A percentile compares a stretch with the other conserved stretches of the same genome.
Conservation (phyloP, 331 rosid species). For the Rosa hybrid region DNA sequence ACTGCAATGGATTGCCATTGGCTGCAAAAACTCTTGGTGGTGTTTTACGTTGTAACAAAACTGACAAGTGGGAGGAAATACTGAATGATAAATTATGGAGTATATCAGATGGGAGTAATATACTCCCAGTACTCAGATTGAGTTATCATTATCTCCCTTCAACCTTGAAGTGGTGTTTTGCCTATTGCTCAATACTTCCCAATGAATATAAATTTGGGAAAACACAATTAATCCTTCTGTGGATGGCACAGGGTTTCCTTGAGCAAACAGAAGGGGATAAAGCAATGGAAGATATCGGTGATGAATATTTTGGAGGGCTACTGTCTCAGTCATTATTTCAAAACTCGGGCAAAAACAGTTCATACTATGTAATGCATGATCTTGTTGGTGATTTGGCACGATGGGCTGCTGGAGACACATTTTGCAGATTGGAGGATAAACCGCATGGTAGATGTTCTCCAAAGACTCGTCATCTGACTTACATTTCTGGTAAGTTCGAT, state of each 20-base stretch:
- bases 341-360: neutral
- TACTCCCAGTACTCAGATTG: neutral
- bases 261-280: neutral
- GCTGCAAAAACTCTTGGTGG: conserved; percentile 12
- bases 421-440: neutral
- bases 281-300: conserved; percentile 21
- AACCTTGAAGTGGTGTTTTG: conserved; percentile 7
- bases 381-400: conserved; percentile 15
- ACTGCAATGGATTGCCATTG: neutral
- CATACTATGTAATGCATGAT: conserved; percentile 4
- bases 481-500: neutral
- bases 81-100: neutral
- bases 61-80: neutral
- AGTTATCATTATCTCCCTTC: neutral
- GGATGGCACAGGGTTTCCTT: neutral
- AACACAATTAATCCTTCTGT: neutral
- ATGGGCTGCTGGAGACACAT: neutral
- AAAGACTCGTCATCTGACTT: neutral
- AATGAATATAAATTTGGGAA: neutral
- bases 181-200: conserved; percentile 15
- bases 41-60: neutral
- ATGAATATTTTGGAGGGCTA: conserved; percentile 22
- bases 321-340: conserved; percentile 22
- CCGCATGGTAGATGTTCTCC: neutral
- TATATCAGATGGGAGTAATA: neutral